Evolutionary conservation across 2,329 filamentous ascomycete genomes (phyloP).

Genomic region (Diaporthe citriasiana): DNA sequence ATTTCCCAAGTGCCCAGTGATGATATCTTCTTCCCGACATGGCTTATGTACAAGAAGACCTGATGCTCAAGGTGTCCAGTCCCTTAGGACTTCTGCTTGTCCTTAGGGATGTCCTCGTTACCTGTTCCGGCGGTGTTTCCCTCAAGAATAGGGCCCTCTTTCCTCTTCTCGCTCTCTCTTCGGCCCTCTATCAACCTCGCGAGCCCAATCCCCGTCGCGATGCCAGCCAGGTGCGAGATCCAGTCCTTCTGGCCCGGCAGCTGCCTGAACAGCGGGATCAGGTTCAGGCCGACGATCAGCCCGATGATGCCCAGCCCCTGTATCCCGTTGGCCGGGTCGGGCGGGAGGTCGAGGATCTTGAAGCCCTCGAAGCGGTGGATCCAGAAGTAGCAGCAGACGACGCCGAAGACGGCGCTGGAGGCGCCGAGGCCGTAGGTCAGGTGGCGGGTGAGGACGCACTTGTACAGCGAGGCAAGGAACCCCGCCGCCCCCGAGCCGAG

Average conservation of each 20-base stretch:
- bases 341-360: constrained; percentile 69
- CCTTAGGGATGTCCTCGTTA: neutral
- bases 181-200: constrained; percentile 53
- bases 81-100: neutral
- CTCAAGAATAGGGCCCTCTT: neutral
- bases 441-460: constrained; percentile 61
- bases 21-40: neutral
- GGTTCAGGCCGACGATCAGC: constrained; percentile 64
- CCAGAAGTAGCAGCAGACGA: constrained; percentile 74
- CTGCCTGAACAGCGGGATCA: constrained; percentile 61
- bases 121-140: neutral
- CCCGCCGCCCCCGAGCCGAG: constrained; percentile 70
- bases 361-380: constrained; percentile 69
- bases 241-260: constrained; percentile 62
- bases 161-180: constrained; percentile 45
- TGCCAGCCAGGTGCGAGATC: constrained; percentile 67
- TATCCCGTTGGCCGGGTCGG: constrained; percentile 65
- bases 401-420: constrained; percentile 74
- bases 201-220: constrained; percentile 62
- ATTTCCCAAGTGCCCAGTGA: neutral
- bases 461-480: constrained; percentile 69
- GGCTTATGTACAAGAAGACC: neutral
- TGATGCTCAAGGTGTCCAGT: neutral
- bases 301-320: constrained; percentile 68
- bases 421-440: constrained; percentile 72